Evolutionary conservation across 768 basidiomycete genomes (phyloP), one percentile per base, ranked within the genome.

Genomic region (Gymnopilus junonius): DNA sequence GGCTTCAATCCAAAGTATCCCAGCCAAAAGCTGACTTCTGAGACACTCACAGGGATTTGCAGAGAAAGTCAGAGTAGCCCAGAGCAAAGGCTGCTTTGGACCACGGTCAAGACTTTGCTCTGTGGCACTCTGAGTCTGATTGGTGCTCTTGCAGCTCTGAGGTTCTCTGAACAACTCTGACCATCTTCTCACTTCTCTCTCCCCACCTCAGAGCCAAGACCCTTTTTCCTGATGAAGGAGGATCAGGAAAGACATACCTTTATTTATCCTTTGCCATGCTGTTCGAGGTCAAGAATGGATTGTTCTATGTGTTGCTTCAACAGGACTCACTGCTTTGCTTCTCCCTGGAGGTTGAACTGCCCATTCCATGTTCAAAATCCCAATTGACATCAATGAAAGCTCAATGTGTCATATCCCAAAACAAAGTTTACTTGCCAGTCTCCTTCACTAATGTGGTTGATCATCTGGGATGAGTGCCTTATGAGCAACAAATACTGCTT

Each of bases 241-340:
- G 82, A 2, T 76, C 75, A 59, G 81, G 83, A 21, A 85, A 84
- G 58, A 83, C 83, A 1, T 85, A 76, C 69, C 57, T 82, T 2
- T 77, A 76, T 58, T 79, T 77, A 6, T 70, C 78, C 42, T 74
- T 76, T 65, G 57, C 71, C 40, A 40, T 62, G 17, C 35, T 12
- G 11, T 83, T 0, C 20, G 43, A 6, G 7, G 21, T 1, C 8
- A 45, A 23, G 20, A 14, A 8, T 14, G 21, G 21, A 45, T 45
- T 23, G 15, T 45, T 8, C 43, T 45, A 5, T 45, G 43, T 45
- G 43, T 25, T 8, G 20, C 43, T 23, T 45, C 43, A 23, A 23
- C 20, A 8, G 43, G 43, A 10, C 20, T 45, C 2, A 8, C 43
- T 4, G 10, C 11, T 45, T 21, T 45, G 21, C 43, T 45, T 0